Evolutionary conservation across 306 rosid species (phyloP).

Genomic region (Gynostemma pentaphyllum): DNA sequence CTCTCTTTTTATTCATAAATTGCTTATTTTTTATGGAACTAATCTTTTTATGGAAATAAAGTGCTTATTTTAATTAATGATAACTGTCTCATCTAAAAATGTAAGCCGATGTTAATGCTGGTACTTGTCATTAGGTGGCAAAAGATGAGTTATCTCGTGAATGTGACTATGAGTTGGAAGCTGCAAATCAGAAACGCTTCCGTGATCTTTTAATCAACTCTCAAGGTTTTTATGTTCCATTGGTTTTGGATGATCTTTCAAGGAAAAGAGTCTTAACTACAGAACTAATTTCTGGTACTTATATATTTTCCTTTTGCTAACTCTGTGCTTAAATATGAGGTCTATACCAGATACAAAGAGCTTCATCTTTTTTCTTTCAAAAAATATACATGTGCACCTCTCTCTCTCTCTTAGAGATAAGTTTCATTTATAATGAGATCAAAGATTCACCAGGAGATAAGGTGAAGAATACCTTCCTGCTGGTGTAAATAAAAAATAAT

Average conservation of each 20-base stretch:
- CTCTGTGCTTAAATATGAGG: slow-evolving; percentile 10
- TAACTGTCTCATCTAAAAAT: neutral
- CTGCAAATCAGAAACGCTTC: slow-evolving; percentile 68
- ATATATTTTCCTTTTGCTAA: slow-evolving; percentile 10
- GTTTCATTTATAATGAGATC: no score
- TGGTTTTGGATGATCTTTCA: slow-evolving; percentile 63
- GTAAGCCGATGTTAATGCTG: neutral
- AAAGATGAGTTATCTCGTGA: slow-evolving; percentile 84
- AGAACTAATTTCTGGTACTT: slow-evolving; percentile 67
- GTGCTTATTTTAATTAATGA: neutral
- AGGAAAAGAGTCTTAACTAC: slow-evolving; percentile 74
- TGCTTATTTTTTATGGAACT: no score
- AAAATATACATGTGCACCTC: no score
- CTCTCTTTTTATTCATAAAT: no score
- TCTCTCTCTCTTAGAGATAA: no score
- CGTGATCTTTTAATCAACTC: slow-evolving; percentile 40
- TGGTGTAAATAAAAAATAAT: no score
- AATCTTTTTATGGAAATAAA: no score
- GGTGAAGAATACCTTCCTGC: no score
- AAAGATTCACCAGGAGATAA: no score
- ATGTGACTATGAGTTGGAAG: slow-evolving; percentile 87
- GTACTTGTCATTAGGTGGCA: slow-evolving; percentile 48
- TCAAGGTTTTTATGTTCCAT: slow-evolving; percentile 74
- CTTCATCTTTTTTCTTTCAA: neutral
- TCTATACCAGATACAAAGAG: neutral